Evolutionary conservation across 202 grass and related monocot species (phyloP), one percentile per base, ranked within the genome.

Genomic region (Carex arenaria): DNA sequence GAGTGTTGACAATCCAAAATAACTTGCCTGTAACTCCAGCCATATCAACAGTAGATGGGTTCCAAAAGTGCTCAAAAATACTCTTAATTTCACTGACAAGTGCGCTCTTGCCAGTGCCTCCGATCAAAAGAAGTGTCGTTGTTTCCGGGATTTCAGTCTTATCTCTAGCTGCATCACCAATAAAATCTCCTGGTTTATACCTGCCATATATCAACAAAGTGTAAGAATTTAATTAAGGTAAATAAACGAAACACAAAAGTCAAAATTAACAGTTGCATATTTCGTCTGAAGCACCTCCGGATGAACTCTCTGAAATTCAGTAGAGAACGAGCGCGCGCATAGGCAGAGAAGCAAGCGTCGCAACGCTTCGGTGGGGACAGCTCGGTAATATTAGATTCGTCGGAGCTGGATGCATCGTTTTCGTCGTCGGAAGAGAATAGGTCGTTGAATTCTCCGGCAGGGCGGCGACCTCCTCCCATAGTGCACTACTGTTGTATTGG

Each of bases 91-190:
- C 75, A 77, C 92, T 92, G 56, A 94, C 74, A 78, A 97, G 91
- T 64, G 85, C 73, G 64, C 90, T 92, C 89, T 97, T 97, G 17
- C 94, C 92, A 72, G 92, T 81, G 72, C 88, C 92, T n/a, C 94
- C 94, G 28, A 94, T 80, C 88, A 97, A 74, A 73, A 97, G 73
- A 57, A 97, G 69, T 4, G 92, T 88, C 32, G 88, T 94, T 45
- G 77, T 67, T 42, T 94, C 92, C 40, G 94, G 90, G 52, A 97
- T 78, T 14, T 85, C 36, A 87, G 85, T 85, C 28, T 77, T 81
- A 31, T 30, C 75, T 90, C 85, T 88, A 83, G 77, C 65, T 3
- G 64, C 67, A 3, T 80, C 92, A 67, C 92, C 87, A 71, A 94
- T 82, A 70, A 86, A 92, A 75, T 87, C 79, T 9, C 94, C 92